Percentiles rank a stretch among this genome's conserved stretches.
These are phyloP conservation scores for Podospora bellae-mahoneyi DNA, from an alignment of 495 filamentous ascomycete genomes.

Conservation along the genomic window DNA sequence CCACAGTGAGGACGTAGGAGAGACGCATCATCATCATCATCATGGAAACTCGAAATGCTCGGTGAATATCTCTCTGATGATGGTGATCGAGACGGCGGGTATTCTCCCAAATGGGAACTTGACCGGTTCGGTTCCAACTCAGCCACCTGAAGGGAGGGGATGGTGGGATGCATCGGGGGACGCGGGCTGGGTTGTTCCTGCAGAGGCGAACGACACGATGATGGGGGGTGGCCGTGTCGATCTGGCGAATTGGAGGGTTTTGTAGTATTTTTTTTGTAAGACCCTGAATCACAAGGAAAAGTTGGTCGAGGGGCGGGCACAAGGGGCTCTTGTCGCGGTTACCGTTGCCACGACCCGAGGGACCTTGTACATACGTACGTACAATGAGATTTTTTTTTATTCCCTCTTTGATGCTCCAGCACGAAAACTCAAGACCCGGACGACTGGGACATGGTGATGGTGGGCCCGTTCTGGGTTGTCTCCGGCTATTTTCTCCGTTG, in stretches of 20 bases:
- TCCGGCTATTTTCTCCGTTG: neutral
- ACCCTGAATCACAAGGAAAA: neutral
- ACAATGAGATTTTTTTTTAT: neutral
- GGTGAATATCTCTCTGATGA: no score
- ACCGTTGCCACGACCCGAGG: neutral
- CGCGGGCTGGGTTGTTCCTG: neutral
- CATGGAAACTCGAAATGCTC: no score
- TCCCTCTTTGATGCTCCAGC: neutral
- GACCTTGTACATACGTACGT: neutral
- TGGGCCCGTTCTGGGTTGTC: neutral
- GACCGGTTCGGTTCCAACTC: neutral
- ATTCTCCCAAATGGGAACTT: neutral
- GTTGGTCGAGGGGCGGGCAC: neutral
- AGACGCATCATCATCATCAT: neutral
- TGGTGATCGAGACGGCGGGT: neutral
- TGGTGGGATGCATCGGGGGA: neutral
- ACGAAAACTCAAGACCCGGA: neutral
- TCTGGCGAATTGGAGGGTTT: neutral
- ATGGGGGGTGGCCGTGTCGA: neutral
- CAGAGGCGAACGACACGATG: neutral
- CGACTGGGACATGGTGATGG: neutral
- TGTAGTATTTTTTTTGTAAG: neutral
- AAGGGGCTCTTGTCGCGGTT: neutral
- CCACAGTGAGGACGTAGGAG: neutral
- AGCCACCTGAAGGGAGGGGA: neutral